Evolutionary conservation across 1,139 yeast genomes (phyloP).

Genomic region (Pichia norvegensis): DNA sequence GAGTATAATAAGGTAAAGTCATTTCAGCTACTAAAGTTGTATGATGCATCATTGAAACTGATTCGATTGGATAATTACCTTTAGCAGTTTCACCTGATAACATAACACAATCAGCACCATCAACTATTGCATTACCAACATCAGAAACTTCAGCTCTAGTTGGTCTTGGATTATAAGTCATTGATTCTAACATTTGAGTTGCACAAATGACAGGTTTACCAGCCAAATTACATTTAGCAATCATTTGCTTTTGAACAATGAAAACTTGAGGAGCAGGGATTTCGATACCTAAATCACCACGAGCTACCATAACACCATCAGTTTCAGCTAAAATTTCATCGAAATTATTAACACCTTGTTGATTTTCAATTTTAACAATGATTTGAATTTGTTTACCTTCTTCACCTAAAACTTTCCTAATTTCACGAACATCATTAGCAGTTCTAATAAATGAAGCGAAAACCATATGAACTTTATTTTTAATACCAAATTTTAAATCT

Average conservation of each 20-base stretch:
- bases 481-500: constrained; percentile 90
- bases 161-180: constrained; percentile 99
- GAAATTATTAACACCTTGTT: constrained; percentile 99
- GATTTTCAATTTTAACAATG: constrained; percentile 96
- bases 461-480: constrained; percentile 94
- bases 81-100: constrained; percentile 99
- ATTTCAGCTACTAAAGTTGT: constrained; percentile 94
- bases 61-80: constrained; percentile 96
- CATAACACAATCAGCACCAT: constrained; percentile 99
- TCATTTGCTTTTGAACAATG: constrained; percentile 97
- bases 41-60: constrained; percentile 98
- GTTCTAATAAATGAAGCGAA: constrained; percentile 98
- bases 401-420: constrained; percentile 92
- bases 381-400: constrained; percentile 94
- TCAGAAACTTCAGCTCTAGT: constrained; percentile 99
- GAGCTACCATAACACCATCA: constrained; percentile 99
- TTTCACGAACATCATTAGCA: constrained; percentile 80
- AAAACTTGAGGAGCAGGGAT: constrained; percentile 98
- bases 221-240: constrained; percentile 97
- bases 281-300: constrained; percentile 99
- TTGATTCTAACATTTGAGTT: constrained; percentile 98
- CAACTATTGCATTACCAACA: constrained; percentile 97
- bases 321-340: constrained; percentile 91
- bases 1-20: constrained; percentile 80
- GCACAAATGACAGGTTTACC: constrained; percentile 99